phyloP scores from a whole-genome alignment of 805 yeast species.

The Sugiyamaella chiloensis region DNA sequence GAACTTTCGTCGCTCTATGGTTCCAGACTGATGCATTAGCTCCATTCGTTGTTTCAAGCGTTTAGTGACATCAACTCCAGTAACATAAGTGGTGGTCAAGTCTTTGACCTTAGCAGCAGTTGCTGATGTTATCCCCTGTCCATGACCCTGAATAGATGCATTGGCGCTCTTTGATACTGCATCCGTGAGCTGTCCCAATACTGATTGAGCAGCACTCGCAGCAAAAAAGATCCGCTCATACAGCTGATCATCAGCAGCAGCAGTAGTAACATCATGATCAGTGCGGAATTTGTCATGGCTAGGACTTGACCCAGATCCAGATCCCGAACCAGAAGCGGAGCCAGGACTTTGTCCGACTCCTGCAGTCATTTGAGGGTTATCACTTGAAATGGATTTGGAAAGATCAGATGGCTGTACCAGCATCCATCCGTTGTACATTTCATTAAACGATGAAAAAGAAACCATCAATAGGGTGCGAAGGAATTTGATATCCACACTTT shows the following conservation, averaged over 20 bases:
- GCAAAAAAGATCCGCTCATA: conserved; percentile 63
- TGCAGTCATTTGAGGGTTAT: not conserved
- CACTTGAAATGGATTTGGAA: not conserved
- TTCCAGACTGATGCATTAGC: conserved; percentile 46
- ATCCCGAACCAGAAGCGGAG: too few relatives aligned
- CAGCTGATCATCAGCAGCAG: conserved; percentile 62
- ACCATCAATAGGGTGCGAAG: conserved; percentile 61
- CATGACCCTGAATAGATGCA: conserved; percentile 34
- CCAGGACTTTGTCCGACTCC: conserved; percentile 8
- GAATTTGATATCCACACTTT: conserved; percentile 59
- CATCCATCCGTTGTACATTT: conserved; percentile 63
- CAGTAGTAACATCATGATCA: conserved; percentile 18
- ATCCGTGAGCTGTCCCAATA: conserved; percentile 65
- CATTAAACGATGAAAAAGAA: conserved; percentile 60
- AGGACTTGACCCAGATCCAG: too few relatives aligned
- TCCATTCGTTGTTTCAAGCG: conserved; percentile 55
- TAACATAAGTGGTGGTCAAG: conserved; percentile 68
- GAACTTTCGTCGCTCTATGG: conserved; percentile 56
- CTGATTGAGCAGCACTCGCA: conserved; percentile 68
- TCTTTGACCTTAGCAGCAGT: conserved; percentile 70
- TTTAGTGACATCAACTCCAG: conserved; percentile 79
- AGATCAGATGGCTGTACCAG: conserved; percentile 28
- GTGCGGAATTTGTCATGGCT: conserved; percentile 31
- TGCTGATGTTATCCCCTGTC: conserved; percentile 33
- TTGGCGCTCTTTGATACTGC: conserved; percentile 34